These are phyloP conservation scores for Thraustochytrium sp. DNA, from an alignment of 352 stramenopile genomes.

Conservation along the genomic window DNA sequence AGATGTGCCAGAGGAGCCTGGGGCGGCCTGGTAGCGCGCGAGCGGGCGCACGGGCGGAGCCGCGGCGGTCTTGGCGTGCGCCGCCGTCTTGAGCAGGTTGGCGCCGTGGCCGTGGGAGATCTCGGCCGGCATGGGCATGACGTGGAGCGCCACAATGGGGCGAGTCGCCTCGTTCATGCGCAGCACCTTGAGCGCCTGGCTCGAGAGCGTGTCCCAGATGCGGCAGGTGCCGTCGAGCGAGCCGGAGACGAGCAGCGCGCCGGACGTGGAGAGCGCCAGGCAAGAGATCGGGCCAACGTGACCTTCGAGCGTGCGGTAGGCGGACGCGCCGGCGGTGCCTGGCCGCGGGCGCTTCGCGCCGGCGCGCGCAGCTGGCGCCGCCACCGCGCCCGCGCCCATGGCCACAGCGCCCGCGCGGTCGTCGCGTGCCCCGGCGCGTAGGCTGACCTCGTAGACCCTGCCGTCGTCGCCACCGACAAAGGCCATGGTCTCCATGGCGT, in stretches of 20 bases:
- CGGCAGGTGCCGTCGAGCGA: slow-evolving; percentile 32
- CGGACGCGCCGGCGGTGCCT: background rate
- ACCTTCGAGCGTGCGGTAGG: background rate
- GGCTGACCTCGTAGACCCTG: background rate
- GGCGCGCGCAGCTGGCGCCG: background rate
- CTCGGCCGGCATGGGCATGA: slow-evolving; percentile 18
- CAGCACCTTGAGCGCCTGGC: slow-evolving; percentile 2
- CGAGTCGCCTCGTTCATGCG: background rate
- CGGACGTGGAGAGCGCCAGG: background rate
- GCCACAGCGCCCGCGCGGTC: too few relatives aligned
- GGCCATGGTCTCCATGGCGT: slow-evolving; percentile 12
- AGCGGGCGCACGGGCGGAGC: background rate
- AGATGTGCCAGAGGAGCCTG: background rate
- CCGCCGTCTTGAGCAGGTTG: background rate
- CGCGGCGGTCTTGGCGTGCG: background rate
- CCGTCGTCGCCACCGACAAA: slow-evolving; percentile 22
- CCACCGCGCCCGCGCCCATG: background rate
- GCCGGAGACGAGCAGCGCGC: background rate
- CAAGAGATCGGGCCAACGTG: background rate
- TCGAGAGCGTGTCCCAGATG: slow-evolving; percentile 14
- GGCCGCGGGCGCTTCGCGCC: background rate
- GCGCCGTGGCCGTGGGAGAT: background rate
- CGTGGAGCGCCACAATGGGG: background rate
- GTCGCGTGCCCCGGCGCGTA: background rate
- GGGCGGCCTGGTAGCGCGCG: background rate